Conservation (phyloP, 169 alveolate genomes). For the Cryptosporidium felis region DNA sequence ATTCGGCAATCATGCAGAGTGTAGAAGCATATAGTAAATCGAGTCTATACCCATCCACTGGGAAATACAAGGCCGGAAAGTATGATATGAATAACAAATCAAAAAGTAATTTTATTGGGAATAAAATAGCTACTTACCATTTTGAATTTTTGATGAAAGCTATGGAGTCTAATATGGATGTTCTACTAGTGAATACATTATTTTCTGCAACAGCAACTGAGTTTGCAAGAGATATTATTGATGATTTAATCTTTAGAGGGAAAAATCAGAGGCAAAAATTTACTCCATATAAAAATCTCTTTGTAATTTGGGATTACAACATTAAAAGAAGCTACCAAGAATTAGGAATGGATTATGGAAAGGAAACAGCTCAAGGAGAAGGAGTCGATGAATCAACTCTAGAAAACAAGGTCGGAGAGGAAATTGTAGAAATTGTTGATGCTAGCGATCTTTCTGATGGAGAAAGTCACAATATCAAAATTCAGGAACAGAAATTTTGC, state of each 20-base stretch:
- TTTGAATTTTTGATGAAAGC: conserved; percentile 52
- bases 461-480: conserved; percentile 14
- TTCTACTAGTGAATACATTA: conserved; percentile 23
- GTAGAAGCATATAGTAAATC: conserved; percentile 44
- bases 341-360: conserved; percentile 41
- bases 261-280: conserved; percentile 27
- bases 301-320: conserved; percentile 43
- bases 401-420: conserved; percentile 44
- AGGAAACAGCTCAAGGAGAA: neutral
- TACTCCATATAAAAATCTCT: conserved; percentile 32
- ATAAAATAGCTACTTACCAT: neutral
- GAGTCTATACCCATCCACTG: conserved; percentile 3
- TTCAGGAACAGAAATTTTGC: neutral
- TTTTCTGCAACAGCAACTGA: conserved; percentile 72
- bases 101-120: conserved; percentile 8
- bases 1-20: conserved; percentile 65
- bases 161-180: conserved; percentile 65
- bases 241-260: conserved; percentile 46
- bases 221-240: conserved; percentile 55
- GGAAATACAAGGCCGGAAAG: conserved; percentile 32
- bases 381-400: neutral
- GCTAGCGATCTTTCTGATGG: conserved; percentile 7
- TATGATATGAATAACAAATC: conserved; percentile 32
- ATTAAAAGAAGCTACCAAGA: conserved; percentile 61
- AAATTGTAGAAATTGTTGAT: neutral